Base-by-base conservation (phyloP, 2,329 filamentous ascomycete species). In the Fusarium staphyleae region DNA sequence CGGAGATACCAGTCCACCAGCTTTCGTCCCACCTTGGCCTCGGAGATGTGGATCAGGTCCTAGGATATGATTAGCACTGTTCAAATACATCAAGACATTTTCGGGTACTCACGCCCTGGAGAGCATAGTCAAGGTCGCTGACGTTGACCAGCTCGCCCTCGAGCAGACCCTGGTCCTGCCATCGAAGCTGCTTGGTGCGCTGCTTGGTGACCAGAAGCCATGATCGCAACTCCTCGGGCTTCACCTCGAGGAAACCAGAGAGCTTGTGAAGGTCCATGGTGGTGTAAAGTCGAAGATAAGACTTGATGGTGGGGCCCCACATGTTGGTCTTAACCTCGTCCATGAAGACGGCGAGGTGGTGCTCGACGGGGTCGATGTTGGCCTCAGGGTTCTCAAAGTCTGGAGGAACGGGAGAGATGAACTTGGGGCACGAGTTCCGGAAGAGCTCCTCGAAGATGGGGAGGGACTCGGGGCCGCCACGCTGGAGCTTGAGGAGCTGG, bases 281-380 rank as follows among this genome's bases (percentile, higher is more conserved):
- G 37, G 95, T 98, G 86, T 99, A 99, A 50, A 99, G 89, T 74
- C 96, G 95, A 66, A 99, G 86, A 82, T 99, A 99, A 59, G 93
- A 97, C 83, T 96, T 96, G 75, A 99, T 90, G 37, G 93, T 97
- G 36, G 95, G 95, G 75, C 91, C 93, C 87, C 87, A 96, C 86
- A 99, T 95, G 78, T 96, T 98, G 78, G 91, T 97, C 87, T 96
- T 96, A 76, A 99, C 93, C 81, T 99, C 95, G 68, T 97, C 93
- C 93, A 99, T 98, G 83, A 99, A 99, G 78, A 99, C 89, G 69
- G 90, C 83, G 63, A 96, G 87, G 78, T 99, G 93, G 82, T 99
- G 95, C 80, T 99, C 93, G 65, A 97, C 86, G 35, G 95, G 95
- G 79, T 99, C 95, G 69, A 98, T 83, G 82, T 99, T 99, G 78